These are phyloP conservation scores for Papiliotrema laurentii DNA, from an alignment of 1,284 basidiomycete genomes.

Conservation along the genomic window DNA sequence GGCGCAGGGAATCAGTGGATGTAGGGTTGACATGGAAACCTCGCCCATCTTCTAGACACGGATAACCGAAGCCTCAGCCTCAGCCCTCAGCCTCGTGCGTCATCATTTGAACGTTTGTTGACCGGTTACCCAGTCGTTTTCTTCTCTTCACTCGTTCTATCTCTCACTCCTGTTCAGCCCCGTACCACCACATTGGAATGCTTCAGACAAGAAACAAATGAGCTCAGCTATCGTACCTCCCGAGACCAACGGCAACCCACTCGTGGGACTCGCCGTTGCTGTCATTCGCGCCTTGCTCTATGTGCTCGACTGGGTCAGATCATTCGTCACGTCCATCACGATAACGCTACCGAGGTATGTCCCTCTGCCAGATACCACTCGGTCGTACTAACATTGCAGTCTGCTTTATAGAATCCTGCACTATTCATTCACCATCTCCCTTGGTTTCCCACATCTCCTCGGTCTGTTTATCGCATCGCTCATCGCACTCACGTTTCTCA, in stretches of 20 bases:
- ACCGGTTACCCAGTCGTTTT: too few relatives aligned
- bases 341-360: conserved; percentile 66
- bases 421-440: conserved; percentile 81
- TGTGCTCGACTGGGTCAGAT: conserved; percentile 68
- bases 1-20: too few relatives aligned
- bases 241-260: conserved; percentile 50
- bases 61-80: too few relatives aligned
- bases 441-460: conserved; percentile 83
- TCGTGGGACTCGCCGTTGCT: conserved; percentile 71
- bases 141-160: too few relatives aligned
- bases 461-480: conserved; percentile 64
- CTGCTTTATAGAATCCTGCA: conserved; percentile 60
- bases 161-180: too few relatives aligned
- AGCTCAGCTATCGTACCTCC: too few relatives aligned
- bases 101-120: too few relatives aligned
- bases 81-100: too few relatives aligned
- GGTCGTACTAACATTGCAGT: conserved; percentile 12
- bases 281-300: conserved; percentile 79
- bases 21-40: too few relatives aligned
- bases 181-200: too few relatives aligned
- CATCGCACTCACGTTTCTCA: conserved; percentile 71
- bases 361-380: neutral
- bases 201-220: too few relatives aligned
- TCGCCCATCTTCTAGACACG: too few relatives aligned
- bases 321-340: conserved; percentile 67